phyloP scores from a whole-genome alignment of 805 yeast genomes.

The Saccharomycopsis vini region DNA sequence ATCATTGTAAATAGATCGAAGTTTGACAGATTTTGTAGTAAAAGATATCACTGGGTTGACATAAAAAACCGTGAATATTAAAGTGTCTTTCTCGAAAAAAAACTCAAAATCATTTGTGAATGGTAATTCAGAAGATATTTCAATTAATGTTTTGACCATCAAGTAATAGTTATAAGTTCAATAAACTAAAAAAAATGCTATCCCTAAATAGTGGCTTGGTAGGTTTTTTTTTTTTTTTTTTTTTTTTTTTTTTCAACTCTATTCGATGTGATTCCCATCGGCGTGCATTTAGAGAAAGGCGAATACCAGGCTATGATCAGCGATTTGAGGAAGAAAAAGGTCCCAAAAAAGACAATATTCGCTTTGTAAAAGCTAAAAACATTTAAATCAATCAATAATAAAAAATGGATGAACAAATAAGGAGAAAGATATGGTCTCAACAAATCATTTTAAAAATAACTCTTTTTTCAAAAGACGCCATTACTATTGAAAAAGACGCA shows the following conservation, averaged over 20 bases:
- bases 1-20: slow-evolving; percentile 20
- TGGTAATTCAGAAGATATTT: slow-evolving; percentile 5
- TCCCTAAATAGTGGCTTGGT: no score
- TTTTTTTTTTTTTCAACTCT: neutral
- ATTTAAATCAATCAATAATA: no score
- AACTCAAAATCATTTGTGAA: slow-evolving; percentile 10
- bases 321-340: neutral
- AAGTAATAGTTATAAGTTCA: neutral
- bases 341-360: no score
- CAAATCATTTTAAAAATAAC: slow-evolving; percentile 1
- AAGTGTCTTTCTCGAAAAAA: slow-evolving; percentile 18
- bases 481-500: no score
- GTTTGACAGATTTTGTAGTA: slow-evolving; percentile 18
- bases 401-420: slow-evolving; percentile 4
- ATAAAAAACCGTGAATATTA: slow-evolving; percentile 25
- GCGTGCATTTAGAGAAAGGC: no score
- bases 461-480: no score
- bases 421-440: slow-evolving; percentile 13
- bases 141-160: slow-evolving; percentile 7
- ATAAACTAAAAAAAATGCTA: no score
- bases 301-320: neutral
- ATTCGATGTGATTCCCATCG: neutral
- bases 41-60: slow-evolving; percentile 25
- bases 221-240: slow-evolving; percentile 1
- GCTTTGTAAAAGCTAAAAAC: no score